Conservation (phyloP, 73 alveolate species). For the Paraurostyla sp. region DNA sequence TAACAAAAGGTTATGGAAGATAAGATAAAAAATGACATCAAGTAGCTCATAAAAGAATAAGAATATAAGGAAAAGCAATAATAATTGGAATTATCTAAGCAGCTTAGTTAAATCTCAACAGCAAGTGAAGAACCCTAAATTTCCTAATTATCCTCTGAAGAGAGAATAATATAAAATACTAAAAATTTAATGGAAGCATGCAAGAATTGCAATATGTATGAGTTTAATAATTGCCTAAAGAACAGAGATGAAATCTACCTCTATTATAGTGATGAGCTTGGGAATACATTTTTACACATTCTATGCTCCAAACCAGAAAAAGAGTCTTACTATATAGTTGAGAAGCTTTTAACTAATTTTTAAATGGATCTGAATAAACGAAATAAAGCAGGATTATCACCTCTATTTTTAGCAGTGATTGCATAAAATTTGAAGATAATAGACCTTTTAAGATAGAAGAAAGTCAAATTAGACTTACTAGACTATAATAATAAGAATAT, state of each 20-base stretch:
- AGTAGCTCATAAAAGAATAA: neutral
- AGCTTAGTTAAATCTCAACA: too few species aligned
- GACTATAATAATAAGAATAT: neutral
- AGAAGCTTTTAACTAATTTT: neutral
- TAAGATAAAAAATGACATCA: conserved; percentile 1
- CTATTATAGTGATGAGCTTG: conserved; percentile 7
- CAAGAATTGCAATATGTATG: conserved; percentile 9
- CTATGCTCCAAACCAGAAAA: conserved; percentile 3
- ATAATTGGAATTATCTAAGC: neutral
- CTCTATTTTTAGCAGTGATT: conserved; percentile 22
- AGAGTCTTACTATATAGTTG: neutral
- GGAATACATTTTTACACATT: conserved; percentile 25
- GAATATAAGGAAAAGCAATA: neutral
- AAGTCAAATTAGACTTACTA: neutral
- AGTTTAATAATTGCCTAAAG: neutral
- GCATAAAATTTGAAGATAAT: neutral
- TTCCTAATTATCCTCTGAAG: neutral
- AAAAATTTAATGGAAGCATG: conserved; percentile 18
- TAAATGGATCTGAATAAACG: neutral
- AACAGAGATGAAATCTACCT: neutral
- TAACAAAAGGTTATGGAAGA: conserved; percentile 34
- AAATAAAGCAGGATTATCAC: conserved; percentile 15
- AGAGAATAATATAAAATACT: neutral
- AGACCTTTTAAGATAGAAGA: neutral
- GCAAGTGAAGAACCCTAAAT: neutral